Base-by-base conservation (phyloP, 2,329 filamentous ascomycete species). In the Xylaria sp. region DNA sequence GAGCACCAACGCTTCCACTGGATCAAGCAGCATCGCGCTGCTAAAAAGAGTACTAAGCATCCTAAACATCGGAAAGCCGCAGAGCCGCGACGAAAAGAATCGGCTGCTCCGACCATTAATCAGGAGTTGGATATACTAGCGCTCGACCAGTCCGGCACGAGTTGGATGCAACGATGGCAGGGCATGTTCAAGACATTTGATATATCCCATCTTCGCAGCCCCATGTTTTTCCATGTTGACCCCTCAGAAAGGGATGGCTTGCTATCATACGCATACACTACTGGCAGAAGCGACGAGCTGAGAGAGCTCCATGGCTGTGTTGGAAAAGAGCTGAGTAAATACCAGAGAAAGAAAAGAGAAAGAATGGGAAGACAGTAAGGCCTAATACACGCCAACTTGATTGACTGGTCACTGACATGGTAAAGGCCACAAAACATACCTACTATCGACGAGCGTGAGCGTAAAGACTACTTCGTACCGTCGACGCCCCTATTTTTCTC, bases 221-320 rank as follows among this genome's bases (percentile, higher is more conserved):
- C 92, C 0, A 92, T 95, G 90, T 92, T 94, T 75, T 95, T 94
- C 82, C 92, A 96, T 76, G 85, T 93, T 15, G 92, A 95, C 75
- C 92, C 92, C 0, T 84, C 87, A 0, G 92, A 95, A 78, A 84
- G 92, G 1, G 92, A 95, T 80, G 90, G 90, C 0, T 81, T 95
- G 74, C 81, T 94, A 25, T 90, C 89, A 0, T 92, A 90, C 79
- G 86, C 91, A 0, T 89, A 92, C 74, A 84, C 87, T 66, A 82
- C 86, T 20, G 85, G 85, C 0, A 81, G 89, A n/a, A 86, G 89
- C 67, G 79, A 81, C 6, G 91, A 95, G 74, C 80, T 94, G 9
- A 83, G 87, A 56, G 91, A 94, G 80, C 90, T 95, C 57, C 82
- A 86, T 0, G 90, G 91, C 2, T 94, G 92, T 71, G 92, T 94